Base-by-base conservation (phyloP, 164 flowering plant species). In the Kalanchoe fedtschenkoi region DNA sequence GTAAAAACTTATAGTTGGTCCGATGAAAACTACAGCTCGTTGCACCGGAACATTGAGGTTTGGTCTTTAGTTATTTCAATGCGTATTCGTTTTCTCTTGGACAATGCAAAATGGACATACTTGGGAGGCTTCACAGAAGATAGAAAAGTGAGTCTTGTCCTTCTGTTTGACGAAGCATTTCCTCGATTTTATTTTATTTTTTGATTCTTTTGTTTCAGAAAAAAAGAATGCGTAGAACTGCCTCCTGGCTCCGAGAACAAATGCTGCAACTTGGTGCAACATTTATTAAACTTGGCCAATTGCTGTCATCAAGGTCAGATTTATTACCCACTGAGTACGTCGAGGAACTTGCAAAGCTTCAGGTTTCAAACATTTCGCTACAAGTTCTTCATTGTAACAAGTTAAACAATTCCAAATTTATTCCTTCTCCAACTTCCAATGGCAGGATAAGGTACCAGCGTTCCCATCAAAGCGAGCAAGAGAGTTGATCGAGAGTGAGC, bases 201-300 rank as follows among this genome's bases (percentile, higher is more conserved):
- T 47, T 15, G 46, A 38, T 65, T 59, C 39, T 47, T 37, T 6
- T 2, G 29, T 33, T 64, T 60, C 76, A 92, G 98, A 85, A 74
- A 80, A 69, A 37, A 10, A 87, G 97, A 73, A 80, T 91, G 73
- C 60, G 66, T 43, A 80, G 62, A 71, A 93, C 96, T 60, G 99
- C 97, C 32, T 80, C 95, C 26, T 93, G 99, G 99, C 70, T 93
- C 37, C 69, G 96, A 63, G 92, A 93, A 74, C 3, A 84, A 66
- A 89, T 88, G 35, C 70, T 93, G 76, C 91, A 90, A 73, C 97
- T 93, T 62, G 99, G 99, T 37, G 96, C 99, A 28, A 90, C 97
- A 64, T 90, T 93, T 71, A 90, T 93, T 60, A 93, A 93, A 76
- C 83, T 93, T 29, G 99, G 99, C 35, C 97, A 93, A 71, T 68